Conservation (phyloP, 768 basidiomycete species). For the Pulveroboletus sp. region DNA sequence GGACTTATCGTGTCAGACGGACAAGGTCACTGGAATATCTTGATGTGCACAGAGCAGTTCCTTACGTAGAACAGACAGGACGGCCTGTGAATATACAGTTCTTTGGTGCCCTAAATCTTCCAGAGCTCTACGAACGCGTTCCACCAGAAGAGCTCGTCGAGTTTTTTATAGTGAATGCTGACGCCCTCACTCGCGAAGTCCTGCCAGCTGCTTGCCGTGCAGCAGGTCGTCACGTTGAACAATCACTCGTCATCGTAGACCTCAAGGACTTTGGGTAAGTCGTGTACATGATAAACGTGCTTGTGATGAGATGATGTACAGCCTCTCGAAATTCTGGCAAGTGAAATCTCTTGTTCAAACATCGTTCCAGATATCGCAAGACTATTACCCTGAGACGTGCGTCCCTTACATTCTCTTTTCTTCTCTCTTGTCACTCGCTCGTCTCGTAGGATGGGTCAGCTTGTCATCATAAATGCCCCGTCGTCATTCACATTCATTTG, state of each 20-base stretch:
- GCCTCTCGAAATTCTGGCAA: slow-evolving; percentile 70
- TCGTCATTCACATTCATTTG: slow-evolving; percentile 70
- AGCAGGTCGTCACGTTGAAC: slow-evolving; percentile 46
- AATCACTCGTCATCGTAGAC: slow-evolving; percentile 62
- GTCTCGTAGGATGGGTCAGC: slow-evolving; percentile 58
- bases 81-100: slow-evolving; percentile 67
- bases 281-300: neutral
- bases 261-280: slow-evolving; percentile 65
- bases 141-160: slow-evolving; percentile 61
- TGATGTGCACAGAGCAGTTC: neutral
- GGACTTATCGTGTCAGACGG: slow-evolving; percentile 40
- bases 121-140: slow-evolving; percentile 51
- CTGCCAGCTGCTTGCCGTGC: slow-evolving; percentile 60
- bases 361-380: slow-evolving; percentile 72
- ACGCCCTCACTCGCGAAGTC: slow-evolving; percentile 60
- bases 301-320: slow-evolving; percentile 20
- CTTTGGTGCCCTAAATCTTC: slow-evolving; percentile 56
- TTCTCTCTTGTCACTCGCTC: neutral
- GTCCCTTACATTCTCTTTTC: slow-evolving; percentile 12
- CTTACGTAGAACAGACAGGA: slow-evolving; percentile 44
- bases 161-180: slow-evolving; percentile 58
- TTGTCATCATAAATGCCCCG: slow-evolving; percentile 69
- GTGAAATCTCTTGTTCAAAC: slow-evolving; percentile 58
- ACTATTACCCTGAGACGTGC: slow-evolving; percentile 75
- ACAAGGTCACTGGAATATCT: slow-evolving; percentile 46